These are phyloP conservation scores for Aspergillus quadrilineatus DNA, from an alignment of 2,329 filamentous ascomycete genomes.

Conservation along the genomic window DNA sequence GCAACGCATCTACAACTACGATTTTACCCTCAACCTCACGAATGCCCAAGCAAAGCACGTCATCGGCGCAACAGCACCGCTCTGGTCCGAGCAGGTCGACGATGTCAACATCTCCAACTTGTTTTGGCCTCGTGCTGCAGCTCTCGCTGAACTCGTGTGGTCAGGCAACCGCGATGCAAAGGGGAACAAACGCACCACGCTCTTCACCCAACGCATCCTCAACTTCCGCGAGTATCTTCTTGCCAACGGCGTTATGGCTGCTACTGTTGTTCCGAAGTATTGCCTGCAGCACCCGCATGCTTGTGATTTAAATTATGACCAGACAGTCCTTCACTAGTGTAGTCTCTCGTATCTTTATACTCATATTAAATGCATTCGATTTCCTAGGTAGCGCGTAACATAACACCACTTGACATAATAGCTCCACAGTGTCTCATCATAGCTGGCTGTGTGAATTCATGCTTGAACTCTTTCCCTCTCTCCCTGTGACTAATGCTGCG, in stretches of 20 bases:
- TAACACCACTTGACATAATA: no score
- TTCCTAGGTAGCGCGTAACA: no score
- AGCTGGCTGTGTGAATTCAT: no score
- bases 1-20: constrained; percentile 61
- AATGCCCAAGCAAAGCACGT: constrained; percentile 49
- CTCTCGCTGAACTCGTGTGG: constrained; percentile 57
- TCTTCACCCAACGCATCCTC: constrained; percentile 56
- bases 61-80: constrained; percentile 52
- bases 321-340: constrained; percentile 37
- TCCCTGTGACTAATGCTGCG: no score
- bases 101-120: constrained; percentile 51
- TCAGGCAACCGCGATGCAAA: constrained; percentile 53
- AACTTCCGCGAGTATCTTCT: constrained; percentile 62
- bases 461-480: no score
- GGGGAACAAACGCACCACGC: constrained; percentile 53
- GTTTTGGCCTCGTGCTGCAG: constrained; percentile 59
- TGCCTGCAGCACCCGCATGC: constrained; percentile 59
- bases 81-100: constrained; percentile 58
- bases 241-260: constrained; percentile 53
- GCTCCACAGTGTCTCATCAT: no score
- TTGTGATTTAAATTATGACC: constrained; percentile 56
- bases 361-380: no score
- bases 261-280: constrained; percentile 57
- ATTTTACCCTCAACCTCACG: constrained; percentile 54
- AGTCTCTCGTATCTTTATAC: not conserved